Percentiles rank a stretch among this genome's conserved stretches.
phyloP scores from a whole-genome alignment of 345 rosid genomes.

The Excoecaria agallocha region DNA sequence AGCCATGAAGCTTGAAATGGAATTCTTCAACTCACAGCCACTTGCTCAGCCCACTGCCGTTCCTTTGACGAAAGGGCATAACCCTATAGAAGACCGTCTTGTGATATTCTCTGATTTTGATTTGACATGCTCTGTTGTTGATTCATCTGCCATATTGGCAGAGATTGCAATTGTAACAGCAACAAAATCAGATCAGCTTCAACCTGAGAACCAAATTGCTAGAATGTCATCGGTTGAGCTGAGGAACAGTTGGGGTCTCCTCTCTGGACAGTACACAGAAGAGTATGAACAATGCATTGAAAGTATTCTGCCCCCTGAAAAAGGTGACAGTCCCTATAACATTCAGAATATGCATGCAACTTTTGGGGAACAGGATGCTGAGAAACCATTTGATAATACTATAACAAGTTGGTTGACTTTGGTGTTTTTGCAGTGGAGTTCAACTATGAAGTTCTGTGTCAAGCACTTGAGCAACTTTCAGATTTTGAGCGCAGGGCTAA shows the following conservation, averaged over 20 bases:
- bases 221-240: slow-evolving; percentile 82
- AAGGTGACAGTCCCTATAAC: slow-evolving; percentile 41
- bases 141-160: slow-evolving; percentile 94
- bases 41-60: slow-evolving; percentile 66
- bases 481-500: slow-evolving; percentile 82
- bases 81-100: slow-evolving; percentile 48
- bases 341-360: background rate
- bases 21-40: slow-evolving; percentile 80
- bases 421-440: slow-evolving; percentile 53
- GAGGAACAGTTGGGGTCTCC: slow-evolving; percentile 68
- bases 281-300: slow-evolving; percentile 88
- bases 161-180: slow-evolving; percentile 92
- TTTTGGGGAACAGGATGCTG: background rate
- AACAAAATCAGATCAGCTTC: slow-evolving; percentile 66
- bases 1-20: slow-evolving; percentile 97
- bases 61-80: slow-evolving; percentile 62
- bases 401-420: slow-evolving; percentile 8
- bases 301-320: slow-evolving; percentile 58
- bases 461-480: slow-evolving; percentile 70
- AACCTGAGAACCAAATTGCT: slow-evolving; percentile 44
- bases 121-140: slow-evolving; percentile 88
- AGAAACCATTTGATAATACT: slow-evolving; percentile 10
- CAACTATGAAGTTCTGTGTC: slow-evolving; percentile 60
- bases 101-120: slow-evolving; percentile 93
- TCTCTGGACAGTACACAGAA: slow-evolving; percentile 79